phyloP scores from a whole-genome alignment of 148 eudicot species.

The Diospyros kaki region DNA sequence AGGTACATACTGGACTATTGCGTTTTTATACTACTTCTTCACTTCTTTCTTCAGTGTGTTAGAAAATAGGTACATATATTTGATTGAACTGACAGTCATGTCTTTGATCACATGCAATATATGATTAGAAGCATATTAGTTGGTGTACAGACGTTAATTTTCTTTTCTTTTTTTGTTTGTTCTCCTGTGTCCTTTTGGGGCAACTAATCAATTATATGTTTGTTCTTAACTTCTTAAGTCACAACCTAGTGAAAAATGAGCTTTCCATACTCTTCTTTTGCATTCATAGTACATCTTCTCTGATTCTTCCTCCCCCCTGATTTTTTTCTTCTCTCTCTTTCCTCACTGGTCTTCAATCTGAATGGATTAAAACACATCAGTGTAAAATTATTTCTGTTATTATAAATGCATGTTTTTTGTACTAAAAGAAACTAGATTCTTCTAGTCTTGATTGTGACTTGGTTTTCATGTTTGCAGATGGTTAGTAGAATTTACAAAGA shows the following conservation, averaged over 20 bases:
- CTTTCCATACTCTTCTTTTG: too few relatives aligned
- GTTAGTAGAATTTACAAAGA: slow-evolving; percentile 67
- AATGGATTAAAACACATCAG: not conserved
- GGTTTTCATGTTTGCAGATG: slow-evolving; percentile 38
- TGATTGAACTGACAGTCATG: not conserved
- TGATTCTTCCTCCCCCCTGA: too few relatives aligned
- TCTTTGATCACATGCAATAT: not conserved
- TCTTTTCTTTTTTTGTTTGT: not conserved
- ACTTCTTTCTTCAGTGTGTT: not conserved
- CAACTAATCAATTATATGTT: too few relatives aligned
- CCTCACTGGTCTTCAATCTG: not conserved
- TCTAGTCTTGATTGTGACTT: not conserved
- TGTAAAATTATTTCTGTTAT: not conserved
- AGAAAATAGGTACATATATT: not conserved
- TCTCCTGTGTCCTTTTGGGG: not conserved
- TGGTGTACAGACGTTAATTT: not conserved
- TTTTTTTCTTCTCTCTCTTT: too few relatives aligned
- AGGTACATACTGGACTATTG: slow-evolving; percentile 37
- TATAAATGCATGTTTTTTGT: not conserved
- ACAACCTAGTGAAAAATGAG: too few relatives aligned
- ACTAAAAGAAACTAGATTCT: not conserved
- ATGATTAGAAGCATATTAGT: too few relatives aligned
- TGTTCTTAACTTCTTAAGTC: too few relatives aligned
- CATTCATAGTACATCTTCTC: too few relatives aligned
- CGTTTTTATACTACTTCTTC: not conserved